Conservation (phyloP, 108 stramenopile genomes). For the Nitzschia sp. region DNA sequence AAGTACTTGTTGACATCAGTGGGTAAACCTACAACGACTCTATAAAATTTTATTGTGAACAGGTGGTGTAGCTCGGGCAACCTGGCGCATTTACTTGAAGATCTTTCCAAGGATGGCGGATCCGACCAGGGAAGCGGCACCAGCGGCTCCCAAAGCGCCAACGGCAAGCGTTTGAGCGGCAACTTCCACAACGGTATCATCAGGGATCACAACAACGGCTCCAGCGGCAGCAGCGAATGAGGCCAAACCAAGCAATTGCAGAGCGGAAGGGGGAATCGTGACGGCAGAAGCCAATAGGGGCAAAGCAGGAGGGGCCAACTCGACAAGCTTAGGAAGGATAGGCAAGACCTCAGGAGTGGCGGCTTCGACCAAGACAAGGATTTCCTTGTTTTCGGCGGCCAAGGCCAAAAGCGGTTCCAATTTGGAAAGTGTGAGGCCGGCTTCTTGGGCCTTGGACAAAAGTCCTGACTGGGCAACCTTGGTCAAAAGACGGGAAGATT, state of each 20-base stretch:
- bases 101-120: slow-evolving; percentile 74
- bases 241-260: slow-evolving; percentile 56
- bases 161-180: slow-evolving; percentile 80
- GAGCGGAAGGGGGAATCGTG: slow-evolving; percentile 50
- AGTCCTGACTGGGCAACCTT: slow-evolving; percentile 80
- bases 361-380: slow-evolving; percentile 84
- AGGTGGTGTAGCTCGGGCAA: too few relatives aligned
- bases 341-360: slow-evolving; percentile 83
- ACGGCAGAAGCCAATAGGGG: slow-evolving; percentile 77
- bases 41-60: too few relatives aligned
- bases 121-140: slow-evolving; percentile 68
- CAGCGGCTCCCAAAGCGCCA: slow-evolving; percentile 70
- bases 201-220: slow-evolving; percentile 69
- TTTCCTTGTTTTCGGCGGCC: slow-evolving; percentile 73
- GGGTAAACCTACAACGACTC: too few relatives aligned
- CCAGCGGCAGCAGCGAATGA: slow-evolving; percentile 65
- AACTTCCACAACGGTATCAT: slow-evolving; percentile 78
- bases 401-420: slow-evolving; percentile 79
- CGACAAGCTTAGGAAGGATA: slow-evolving; percentile 78
- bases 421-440: slow-evolving; percentile 79
- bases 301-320: slow-evolving; percentile 75
- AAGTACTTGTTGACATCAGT: too few relatives aligned
- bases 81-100: slow-evolving; percentile 54
- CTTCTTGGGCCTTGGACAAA: slow-evolving; percentile 79
- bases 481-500: slow-evolving; percentile 70